phyloP scores from a whole-genome alignment of 306 rosid genomes.

The Canavalia ensiformis region DNA sequence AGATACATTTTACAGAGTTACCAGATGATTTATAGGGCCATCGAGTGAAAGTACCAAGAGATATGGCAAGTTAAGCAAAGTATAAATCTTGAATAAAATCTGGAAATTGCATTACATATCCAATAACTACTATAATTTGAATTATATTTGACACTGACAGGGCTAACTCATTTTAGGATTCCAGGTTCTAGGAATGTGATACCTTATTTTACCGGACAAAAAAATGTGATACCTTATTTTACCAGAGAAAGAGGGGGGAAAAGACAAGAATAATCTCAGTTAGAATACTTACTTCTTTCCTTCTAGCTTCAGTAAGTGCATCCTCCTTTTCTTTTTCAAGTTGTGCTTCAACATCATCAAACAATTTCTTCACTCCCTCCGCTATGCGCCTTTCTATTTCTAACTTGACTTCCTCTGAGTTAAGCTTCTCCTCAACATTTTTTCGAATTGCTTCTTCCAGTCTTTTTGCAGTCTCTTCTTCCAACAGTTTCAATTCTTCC shows the following conservation, averaged over 20 bases:
- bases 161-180: conserved; percentile 27
- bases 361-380: conserved; percentile 74
- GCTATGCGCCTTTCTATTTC: conserved; percentile 77
- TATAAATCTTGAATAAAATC: conserved; percentile 29
- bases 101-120: background rate
- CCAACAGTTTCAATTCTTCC: conserved; percentile 75
- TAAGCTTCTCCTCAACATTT: conserved; percentile 82
- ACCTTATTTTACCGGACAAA: conserved; percentile 9
- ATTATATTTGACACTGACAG: conserved; percentile 12
- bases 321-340: conserved; percentile 93
- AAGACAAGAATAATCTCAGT: background rate
- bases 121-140: conserved; percentile 2
- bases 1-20: conserved; percentile 26
- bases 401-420: conserved; percentile 66
- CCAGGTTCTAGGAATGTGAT: conserved; percentile 2
- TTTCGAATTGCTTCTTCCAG: conserved; percentile 80
- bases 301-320: conserved; percentile 82
- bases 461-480: conserved; percentile 86
- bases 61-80: background rate
- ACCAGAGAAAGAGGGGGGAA: background rate
- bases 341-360: conserved; percentile 79
- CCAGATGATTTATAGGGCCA: conserved; percentile 28
- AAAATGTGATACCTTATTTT: conserved; percentile 1
- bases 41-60: background rate
- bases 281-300: conserved; percentile 75